Conservation (phyloP, 2,329 filamentous ascomycete species). For the Capronia americana region DNA sequence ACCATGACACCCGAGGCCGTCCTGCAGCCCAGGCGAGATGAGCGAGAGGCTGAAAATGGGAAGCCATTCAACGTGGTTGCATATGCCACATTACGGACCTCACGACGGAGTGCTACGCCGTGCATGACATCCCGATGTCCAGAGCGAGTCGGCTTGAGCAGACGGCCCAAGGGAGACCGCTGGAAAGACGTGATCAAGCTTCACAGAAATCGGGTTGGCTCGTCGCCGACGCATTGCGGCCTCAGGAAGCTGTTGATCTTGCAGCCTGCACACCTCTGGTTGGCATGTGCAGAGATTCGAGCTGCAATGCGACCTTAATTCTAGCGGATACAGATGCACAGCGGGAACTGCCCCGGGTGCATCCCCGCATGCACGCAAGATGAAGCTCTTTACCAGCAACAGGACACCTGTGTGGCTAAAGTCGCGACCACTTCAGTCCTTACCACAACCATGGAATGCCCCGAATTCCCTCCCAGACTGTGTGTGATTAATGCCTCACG, state of each 20-base stretch:
- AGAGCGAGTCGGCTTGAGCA: not conserved
- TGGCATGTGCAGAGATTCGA: conserved; percentile 18
- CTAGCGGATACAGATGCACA: conserved; percentile 32
- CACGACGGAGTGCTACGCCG: not conserved
- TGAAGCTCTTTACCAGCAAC: conserved; percentile 23
- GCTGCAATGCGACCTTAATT: conserved; percentile 38
- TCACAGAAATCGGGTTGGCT: not conserved
- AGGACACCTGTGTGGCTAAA: not conserved
- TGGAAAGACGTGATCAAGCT: conserved; percentile 13
- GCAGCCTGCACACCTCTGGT: conserved; percentile 26
- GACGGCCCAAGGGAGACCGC: not conserved
- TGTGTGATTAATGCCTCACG: too few species aligned
- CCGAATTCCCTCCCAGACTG: too few species aligned
- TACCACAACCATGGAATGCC: not conserved
- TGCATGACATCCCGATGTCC: not conserved
- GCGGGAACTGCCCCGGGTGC: conserved; percentile 31
- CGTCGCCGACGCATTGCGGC: conserved; percentile 15
- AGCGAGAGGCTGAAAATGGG: not conserved
- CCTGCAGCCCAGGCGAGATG: not conserved
- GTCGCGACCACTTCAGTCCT: not conserved
- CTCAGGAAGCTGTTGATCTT: conserved; percentile 26
- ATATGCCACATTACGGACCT: not conserved
- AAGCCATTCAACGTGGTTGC: not conserved
- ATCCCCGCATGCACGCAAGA: conserved; percentile 33
- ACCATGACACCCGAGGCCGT: not conserved